Evolutionary conservation across 441 rosid genomes (phyloP).

Genomic region (Adansonia rubrostipa): DNA sequence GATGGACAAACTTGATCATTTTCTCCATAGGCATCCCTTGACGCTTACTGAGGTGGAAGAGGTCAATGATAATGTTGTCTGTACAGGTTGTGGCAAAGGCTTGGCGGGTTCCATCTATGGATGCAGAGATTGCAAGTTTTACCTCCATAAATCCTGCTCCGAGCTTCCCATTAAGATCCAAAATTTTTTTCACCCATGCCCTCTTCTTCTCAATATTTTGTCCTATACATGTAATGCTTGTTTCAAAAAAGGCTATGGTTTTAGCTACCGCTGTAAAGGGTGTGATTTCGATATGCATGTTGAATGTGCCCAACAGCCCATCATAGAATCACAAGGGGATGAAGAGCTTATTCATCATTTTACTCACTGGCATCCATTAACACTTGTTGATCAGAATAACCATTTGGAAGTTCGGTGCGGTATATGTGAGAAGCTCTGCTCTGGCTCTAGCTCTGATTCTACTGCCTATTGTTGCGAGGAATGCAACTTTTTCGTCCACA

Average conservation of each 20-base stretch:
- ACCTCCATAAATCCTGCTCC: neutral
- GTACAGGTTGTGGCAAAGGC: neutral
- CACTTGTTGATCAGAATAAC: neutral
- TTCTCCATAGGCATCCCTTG: neutral
- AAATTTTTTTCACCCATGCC: conserved; percentile 25
- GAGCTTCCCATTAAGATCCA: neutral
- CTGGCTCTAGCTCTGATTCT: neutral
- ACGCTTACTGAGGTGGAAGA: neutral
- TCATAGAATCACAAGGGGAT: neutral
- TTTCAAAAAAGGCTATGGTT: neutral
- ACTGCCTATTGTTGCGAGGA: conserved; percentile 20
- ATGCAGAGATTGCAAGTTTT: neutral
- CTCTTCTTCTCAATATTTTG: conserved; percentile 3
- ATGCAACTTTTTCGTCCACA: conserved; percentile 27
- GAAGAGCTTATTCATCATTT: conserved; percentile 15
- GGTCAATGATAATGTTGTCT: neutral
- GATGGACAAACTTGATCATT: neutral
- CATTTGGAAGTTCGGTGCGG: neutral
- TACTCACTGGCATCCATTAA: conserved; percentile 26
- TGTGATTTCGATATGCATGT: conserved; percentile 24
- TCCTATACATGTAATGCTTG: conserved; percentile 11
- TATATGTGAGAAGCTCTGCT: conserved; percentile 14
- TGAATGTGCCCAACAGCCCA: conserved; percentile 19
- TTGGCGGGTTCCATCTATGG: neutral
- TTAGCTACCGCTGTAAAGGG: conserved; percentile 5